Percentiles rank a stretch among this genome's conserved stretches.
These are phyloP conservation scores for Hypericum perforatum DNA, from an alignment of 345 rosid genomes.

Conservation along the genomic window DNA sequence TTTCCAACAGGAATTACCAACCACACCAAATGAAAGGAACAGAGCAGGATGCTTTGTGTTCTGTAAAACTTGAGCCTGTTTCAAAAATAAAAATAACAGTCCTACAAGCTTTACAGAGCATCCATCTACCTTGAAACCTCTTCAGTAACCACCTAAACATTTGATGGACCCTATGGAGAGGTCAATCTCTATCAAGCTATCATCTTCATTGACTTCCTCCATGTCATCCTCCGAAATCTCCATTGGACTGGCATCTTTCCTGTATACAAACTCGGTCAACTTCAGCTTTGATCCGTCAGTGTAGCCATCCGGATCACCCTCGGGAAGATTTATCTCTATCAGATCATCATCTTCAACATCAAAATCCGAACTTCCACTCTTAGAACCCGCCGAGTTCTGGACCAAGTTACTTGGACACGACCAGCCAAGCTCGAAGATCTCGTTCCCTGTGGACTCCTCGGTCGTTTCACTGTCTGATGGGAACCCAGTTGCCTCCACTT, in stretches of 20 bases:
- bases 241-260: conserved; percentile 28
- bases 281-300: conserved; percentile 14
- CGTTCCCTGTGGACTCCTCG: conserved; percentile 19
- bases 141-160: conserved; percentile 22
- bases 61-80: no score
- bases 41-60: no score
- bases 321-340: conserved; percentile 52
- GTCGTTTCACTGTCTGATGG: conserved; percentile 29
- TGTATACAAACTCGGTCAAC: conserved; percentile 22
- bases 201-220: conserved; percentile 50
- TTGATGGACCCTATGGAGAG: conserved; percentile 67
- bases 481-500: conserved; percentile 19
- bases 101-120: not conserved
- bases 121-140: conserved; percentile 16
- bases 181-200: conserved; percentile 73
- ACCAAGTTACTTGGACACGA: conserved; percentile 5
- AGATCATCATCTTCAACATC: conserved; percentile 42
- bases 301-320: conserved; percentile 12
- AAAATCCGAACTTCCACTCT: conserved; percentile 15
- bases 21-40: no score
- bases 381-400: conserved; percentile 15
- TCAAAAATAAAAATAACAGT: not conserved
- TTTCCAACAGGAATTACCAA: no score
- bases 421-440: conserved; percentile 18
- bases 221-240: conserved; percentile 41